These are phyloP conservation scores for Alternaria alternata DNA, from an alignment of 2,329 filamentous ascomycete species.

Conservation along the genomic window DNA sequence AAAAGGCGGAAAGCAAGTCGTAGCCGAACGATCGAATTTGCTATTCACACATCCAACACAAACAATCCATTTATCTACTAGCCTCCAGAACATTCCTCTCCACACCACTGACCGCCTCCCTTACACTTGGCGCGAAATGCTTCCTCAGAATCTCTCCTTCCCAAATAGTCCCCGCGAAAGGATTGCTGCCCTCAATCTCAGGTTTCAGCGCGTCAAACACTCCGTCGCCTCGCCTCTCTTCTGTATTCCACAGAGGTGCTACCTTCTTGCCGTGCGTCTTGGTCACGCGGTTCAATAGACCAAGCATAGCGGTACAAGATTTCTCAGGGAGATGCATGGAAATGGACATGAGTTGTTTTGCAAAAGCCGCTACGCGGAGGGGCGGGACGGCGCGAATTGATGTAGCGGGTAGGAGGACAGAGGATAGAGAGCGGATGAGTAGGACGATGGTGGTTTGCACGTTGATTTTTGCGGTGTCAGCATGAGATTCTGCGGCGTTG, in stretches of 20 bases:
- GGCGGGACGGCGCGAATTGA: constrained; percentile 80
- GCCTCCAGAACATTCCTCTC: constrained; percentile 46
- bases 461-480: constrained; percentile 78
- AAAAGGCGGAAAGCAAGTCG: neutral
- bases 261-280: constrained; percentile 85
- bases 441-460: constrained; percentile 94
- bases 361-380: constrained; percentile 86
- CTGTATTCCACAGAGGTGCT: constrained; percentile 88
- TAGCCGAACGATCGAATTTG: neutral
- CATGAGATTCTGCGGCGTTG: constrained; percentile 55
- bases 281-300: constrained; percentile 78
- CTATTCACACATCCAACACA: neutral
- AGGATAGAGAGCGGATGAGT: constrained; percentile 83
- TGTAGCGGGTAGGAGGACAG: constrained; percentile 78
- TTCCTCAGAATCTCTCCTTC: constrained; percentile 85
- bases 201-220: constrained; percentile 75
- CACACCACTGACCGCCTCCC: constrained; percentile 68
- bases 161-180: constrained; percentile 90
- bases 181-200: constrained; percentile 86
- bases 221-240: constrained; percentile 91
- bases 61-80: constrained; percentile 20
- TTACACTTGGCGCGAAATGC: constrained; percentile 87
- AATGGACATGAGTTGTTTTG: constrained; percentile 85
- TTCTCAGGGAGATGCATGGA: constrained; percentile 91
- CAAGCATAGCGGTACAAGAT: constrained; percentile 80